Conservation (phyloP, 2,329 filamentous ascomycete genomes). For the Fusarium nematophilum region DNA sequence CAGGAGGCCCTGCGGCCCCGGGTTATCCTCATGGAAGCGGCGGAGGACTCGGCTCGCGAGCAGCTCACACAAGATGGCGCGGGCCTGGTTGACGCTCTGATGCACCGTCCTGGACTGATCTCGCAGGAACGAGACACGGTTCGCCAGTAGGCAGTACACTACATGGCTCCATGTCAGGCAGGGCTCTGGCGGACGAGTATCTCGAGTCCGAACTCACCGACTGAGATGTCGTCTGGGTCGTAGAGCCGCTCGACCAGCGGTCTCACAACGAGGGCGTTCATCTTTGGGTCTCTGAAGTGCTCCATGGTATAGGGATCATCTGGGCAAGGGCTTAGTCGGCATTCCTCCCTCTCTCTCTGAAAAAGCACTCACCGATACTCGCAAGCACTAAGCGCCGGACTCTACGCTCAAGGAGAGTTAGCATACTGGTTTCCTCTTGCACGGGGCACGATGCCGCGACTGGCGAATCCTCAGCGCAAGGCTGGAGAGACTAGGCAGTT, state of each 20-base stretch:
- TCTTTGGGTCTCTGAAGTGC: conserved; percentile 73
- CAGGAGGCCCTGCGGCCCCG: conserved; percentile 70
- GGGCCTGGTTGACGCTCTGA: conserved; percentile 75
- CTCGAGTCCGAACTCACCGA: conserved; percentile 55
- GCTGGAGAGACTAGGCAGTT: neutral
- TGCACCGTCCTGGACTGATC: conserved; percentile 74
- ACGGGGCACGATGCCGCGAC: neutral
- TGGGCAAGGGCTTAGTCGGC: conserved; percentile 30
- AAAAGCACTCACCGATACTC: conserved; percentile 39
- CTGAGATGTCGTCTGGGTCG: conserved; percentile 71
- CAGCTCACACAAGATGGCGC: conserved; percentile 76
- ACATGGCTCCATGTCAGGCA: conserved; percentile 6
- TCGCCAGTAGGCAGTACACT: conserved; percentile 79
- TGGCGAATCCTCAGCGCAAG: neutral
- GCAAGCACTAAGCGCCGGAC: conserved; percentile 44
- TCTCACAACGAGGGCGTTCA: conserved; percentile 74
- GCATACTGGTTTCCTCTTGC: conserved; percentile 21
- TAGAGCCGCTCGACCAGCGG: conserved; percentile 77
- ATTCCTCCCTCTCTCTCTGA: neutral
- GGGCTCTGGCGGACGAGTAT: neutral
- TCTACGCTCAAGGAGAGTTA: conserved; percentile 43
- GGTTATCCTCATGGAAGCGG: conserved; percentile 75
- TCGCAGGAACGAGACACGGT: conserved; percentile 75
- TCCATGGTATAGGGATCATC: conserved; percentile 63
- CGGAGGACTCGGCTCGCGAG: conserved; percentile 74